Conservation (phyloP, 805 yeast species). For the Ogataea pignaliae region DNA sequence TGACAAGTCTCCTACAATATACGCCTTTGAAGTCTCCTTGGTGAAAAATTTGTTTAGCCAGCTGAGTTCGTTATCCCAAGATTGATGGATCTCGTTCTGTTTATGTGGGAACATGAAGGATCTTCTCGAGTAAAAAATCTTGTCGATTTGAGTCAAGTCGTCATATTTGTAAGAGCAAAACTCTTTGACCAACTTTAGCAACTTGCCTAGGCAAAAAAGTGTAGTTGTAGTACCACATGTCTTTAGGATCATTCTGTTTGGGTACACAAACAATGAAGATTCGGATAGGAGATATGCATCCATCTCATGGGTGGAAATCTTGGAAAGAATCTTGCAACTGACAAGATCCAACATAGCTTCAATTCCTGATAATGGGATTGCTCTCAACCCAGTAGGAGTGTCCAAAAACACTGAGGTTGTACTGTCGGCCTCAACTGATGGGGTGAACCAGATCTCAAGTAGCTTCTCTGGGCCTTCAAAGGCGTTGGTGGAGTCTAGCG, state of each 20-base stretch:
- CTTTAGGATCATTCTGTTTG: slow-evolving; percentile 79
- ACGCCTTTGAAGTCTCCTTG: slow-evolving; percentile 54
- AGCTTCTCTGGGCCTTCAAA: slow-evolving; percentile 97
- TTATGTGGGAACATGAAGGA: slow-evolving; percentile 88
- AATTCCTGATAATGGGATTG: slow-evolving; percentile 65
- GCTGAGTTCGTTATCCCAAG: slow-evolving; percentile 78
- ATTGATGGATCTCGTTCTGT: slow-evolving; percentile 75
- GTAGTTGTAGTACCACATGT: slow-evolving; percentile 98
- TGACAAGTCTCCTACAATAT: slow-evolving; percentile 74
- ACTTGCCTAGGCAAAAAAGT: slow-evolving; percentile 63
- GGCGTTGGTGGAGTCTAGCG: slow-evolving; percentile 83
- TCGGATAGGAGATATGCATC: slow-evolving; percentile 88
- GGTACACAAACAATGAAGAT: slow-evolving; percentile 83
- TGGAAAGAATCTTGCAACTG: slow-evolving; percentile 83
- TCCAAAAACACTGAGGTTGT: neutral
- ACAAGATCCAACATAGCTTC: slow-evolving; percentile 72
- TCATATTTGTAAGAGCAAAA: slow-evolving; percentile 36
- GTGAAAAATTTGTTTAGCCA: slow-evolving; percentile 63
- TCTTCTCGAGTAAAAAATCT: slow-evolving; percentile 86
- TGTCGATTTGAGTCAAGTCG: slow-evolving; percentile 38
- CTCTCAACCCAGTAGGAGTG: slow-evolving; percentile 47
- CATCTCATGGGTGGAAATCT: slow-evolving; percentile 57
- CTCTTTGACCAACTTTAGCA: slow-evolving; percentile 47
- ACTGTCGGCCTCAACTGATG: slow-evolving; percentile 37
- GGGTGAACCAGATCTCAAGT: slow-evolving; percentile 83